Evolutionary conservation across 75 land plant species (phyloP).

Genomic region (Selaginella moellendorffii): DNA sequence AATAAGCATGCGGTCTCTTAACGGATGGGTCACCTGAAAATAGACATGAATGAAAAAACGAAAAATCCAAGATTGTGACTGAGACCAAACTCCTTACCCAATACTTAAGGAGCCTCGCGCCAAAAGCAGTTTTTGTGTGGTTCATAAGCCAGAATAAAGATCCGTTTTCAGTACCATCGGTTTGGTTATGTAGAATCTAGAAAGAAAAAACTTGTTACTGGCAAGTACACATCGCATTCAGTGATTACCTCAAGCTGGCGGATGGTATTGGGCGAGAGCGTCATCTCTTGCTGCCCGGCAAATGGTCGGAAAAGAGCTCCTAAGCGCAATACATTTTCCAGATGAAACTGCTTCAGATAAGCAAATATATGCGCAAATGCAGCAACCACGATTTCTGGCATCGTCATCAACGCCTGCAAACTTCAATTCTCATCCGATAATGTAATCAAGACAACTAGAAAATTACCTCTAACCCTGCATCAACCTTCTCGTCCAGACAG

Average conservation of each 20-base stretch:
- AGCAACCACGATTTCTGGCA: slow-evolving; percentile 73
- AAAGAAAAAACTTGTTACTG: too few relatives aligned
- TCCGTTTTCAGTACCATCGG: slow-evolving; percentile 66
- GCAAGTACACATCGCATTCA: too few relatives aligned
- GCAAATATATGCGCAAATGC: slow-evolving; percentile 69
- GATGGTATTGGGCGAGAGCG: slow-evolving; percentile 68
- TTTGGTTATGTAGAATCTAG: slow-evolving; percentile 58
- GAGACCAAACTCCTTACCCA: slow-evolving; percentile 46
- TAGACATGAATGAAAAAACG: too few relatives aligned
- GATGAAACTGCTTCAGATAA: slow-evolving; percentile 69
- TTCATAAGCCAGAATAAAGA: slow-evolving; percentile 66
- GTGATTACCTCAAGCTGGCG: slow-evolving; percentile 90
- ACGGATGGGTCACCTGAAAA: slow-evolving; percentile 86
- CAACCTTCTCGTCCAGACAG: slow-evolving; percentile 16
- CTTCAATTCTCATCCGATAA: too few relatives aligned
- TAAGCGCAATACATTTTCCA: slow-evolving; percentile 54
- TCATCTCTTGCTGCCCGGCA: slow-evolving; percentile 59
- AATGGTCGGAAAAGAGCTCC: slow-evolving; percentile 70
- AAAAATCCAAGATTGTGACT: not conserved
- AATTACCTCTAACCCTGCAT: slow-evolving; percentile 49
- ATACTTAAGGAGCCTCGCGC: slow-evolving; percentile 69
- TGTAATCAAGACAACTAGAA: too few relatives aligned
- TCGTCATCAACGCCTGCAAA: slow-evolving; percentile 62
- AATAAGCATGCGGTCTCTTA: slow-evolving; percentile 54
- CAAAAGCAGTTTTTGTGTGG: slow-evolving; percentile 71